These are phyloP conservation scores for Yamadazyma kitorensis DNA, from an alignment of 805 yeast species.

Conservation along the genomic window DNA sequence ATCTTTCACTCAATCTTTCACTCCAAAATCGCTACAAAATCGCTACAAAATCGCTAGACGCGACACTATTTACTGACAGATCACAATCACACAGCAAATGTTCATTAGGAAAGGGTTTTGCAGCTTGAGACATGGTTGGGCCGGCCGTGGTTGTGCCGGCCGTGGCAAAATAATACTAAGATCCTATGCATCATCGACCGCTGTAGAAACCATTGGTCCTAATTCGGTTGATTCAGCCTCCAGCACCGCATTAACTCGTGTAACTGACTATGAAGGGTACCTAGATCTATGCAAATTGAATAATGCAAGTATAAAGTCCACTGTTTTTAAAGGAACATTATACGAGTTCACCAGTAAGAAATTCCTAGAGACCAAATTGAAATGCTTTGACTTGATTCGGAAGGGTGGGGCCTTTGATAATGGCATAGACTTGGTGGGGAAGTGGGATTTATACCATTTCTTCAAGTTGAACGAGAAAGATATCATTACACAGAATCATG, in stretches of 20 bases:
- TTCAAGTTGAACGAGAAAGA: slow-evolving; percentile 12
- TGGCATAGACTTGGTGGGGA: slow-evolving; percentile 55
- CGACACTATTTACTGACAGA: no score
- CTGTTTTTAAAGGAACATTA: slow-evolving; percentile 54
- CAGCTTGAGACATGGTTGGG: no score
- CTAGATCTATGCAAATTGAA: slow-evolving; percentile 25
- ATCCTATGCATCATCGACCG: no score
- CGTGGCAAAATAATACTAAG: no score
- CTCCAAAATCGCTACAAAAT: no score
- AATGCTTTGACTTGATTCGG: slow-evolving; percentile 36
- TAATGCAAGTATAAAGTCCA: slow-evolving; percentile 23
- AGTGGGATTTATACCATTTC: slow-evolving; percentile 42
- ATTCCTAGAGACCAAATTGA: slow-evolving; percentile 35
- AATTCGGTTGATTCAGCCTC: background rate
- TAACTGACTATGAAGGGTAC: slow-evolving; percentile 14
- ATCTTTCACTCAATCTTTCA: no score
- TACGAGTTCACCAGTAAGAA: slow-evolving; percentile 48
- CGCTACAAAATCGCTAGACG: no score
- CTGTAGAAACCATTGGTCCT: background rate
- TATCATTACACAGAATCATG: no score
- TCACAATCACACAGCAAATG: no score
- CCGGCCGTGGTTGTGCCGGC: no score
- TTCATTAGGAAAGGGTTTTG: no score
- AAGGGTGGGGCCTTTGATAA: slow-evolving; percentile 57
- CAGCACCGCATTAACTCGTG: no score